Evolutionary conservation across 2,329 filamentous ascomycete species (phyloP).

Genomic region (Niveomyces coronatus): DNA sequence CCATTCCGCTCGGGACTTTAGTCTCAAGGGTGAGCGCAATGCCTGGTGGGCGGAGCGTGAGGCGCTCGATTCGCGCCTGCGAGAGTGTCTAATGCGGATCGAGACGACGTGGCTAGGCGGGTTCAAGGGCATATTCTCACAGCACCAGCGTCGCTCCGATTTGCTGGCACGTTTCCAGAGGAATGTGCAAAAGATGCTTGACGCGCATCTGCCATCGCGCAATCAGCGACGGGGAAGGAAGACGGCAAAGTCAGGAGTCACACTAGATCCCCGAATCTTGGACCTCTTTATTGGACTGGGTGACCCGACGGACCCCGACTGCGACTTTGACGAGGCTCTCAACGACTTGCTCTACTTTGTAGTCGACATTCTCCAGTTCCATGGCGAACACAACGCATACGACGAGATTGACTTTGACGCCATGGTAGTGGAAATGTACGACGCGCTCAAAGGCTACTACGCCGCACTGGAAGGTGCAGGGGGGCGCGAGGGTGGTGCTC

Average conservation of each 20-base stretch:
- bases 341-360: slow-evolving; percentile 93
- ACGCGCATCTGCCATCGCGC: slow-evolving; percentile 78
- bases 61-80: slow-evolving; percentile 65
- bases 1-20: slow-evolving; percentile 61
- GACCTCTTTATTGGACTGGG: slow-evolving; percentile 85
- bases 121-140: slow-evolving; percentile 88
- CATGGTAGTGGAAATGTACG: slow-evolving; percentile 80
- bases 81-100: slow-evolving; percentile 70
- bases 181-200: slow-evolving; percentile 67
- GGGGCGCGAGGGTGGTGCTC: slow-evolving; percentile 36
- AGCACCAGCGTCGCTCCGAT: slow-evolving; percentile 50
- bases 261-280: slow-evolving; percentile 53
- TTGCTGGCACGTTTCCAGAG: slow-evolving; percentile 66
- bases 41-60: slow-evolving; percentile 88
- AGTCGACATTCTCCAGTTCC: slow-evolving; percentile 91
- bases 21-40: slow-evolving; percentile 61
- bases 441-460: slow-evolving; percentile 75
- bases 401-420: slow-evolving; percentile 94
- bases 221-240: slow-evolving; percentile 48
- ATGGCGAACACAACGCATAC: slow-evolving; percentile 91
- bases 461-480: slow-evolving; percentile 31
- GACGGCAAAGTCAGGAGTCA: slow-evolving; percentile 32
- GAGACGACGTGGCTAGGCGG: slow-evolving; percentile 93
- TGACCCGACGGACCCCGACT: slow-evolving; percentile 53
- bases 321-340: slow-evolving; percentile 78